Percentiles rank a stretch among this genome's conserved stretches.
Conservation (phyloP, 345 rosid species). For the Boechera divaricarpa region DNA sequence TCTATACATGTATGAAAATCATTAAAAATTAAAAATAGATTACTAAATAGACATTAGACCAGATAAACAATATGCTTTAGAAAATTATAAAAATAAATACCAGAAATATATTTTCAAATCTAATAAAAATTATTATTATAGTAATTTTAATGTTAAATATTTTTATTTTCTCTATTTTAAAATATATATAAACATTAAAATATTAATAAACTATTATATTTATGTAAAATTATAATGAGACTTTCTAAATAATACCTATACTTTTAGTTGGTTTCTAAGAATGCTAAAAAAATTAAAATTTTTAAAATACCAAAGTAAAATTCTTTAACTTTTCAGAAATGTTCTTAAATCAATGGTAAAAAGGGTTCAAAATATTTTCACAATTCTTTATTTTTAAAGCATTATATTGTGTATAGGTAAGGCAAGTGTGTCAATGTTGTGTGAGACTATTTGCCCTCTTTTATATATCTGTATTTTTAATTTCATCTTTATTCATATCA, state of each 20-base stretch:
- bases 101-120: neutral
- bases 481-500: constrained; percentile 36
- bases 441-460: constrained; percentile 25
- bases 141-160: neutral
- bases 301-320: neutral
- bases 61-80: neutral
- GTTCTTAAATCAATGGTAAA: neutral
- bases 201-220: neutral
- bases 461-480: constrained; percentile 33
- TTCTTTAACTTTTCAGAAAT: neutral
- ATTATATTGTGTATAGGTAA: constrained; percentile 22
- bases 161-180: neutral
- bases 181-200: neutral
- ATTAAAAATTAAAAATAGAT: neutral
- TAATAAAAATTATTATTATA: neutral
- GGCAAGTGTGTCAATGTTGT: constrained; percentile 29
- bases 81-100: neutral
- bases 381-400: no score
- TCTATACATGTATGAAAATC: constrained; percentile 12
- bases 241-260: neutral
- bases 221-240: neutral
- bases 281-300: neutral
- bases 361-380: no score
- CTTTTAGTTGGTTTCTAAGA: neutral
- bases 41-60: neutral